Evolutionary conservation across 345 rosid genomes (phyloP).

Genomic region (Camelina sativa): DNA sequence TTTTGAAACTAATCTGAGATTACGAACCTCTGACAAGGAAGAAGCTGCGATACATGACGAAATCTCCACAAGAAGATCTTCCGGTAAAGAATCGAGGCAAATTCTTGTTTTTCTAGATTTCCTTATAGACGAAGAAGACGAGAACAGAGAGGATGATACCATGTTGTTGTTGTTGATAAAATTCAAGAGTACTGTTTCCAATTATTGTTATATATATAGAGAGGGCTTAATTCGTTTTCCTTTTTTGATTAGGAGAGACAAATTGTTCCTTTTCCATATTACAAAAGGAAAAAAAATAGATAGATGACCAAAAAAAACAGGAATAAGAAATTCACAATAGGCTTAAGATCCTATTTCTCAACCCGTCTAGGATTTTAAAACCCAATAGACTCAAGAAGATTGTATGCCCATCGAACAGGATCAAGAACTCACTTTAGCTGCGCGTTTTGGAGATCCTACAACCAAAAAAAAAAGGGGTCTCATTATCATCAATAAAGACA

Average conservation of each 20-base stretch:
- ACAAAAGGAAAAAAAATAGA: background rate
- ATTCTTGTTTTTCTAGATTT: background rate
- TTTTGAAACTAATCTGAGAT: slow-evolving; percentile 24
- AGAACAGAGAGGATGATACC: background rate
- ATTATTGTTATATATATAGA: background rate
- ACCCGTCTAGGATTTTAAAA: too few relatives aligned
- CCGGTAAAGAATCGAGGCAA: slow-evolving; percentile 10
- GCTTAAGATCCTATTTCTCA: too few relatives aligned
- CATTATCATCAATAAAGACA: background rate
- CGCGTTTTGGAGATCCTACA: slow-evolving; percentile 45
- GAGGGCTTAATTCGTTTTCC: background rate
- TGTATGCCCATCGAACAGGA: slow-evolving; percentile 20
- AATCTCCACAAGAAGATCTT: slow-evolving; percentile 32
- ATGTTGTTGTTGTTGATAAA: slow-evolving; percentile 11
- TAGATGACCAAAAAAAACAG: background rate
- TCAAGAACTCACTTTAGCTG: slow-evolving; percentile 30
- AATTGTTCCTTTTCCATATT: background rate
- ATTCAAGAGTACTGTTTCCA: background rate
- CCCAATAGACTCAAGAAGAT: background rate
- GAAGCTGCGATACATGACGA: slow-evolving; percentile 9
- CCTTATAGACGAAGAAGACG: background rate
- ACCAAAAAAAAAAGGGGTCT: slow-evolving; percentile 4
- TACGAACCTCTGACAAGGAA: slow-evolving; percentile 8
- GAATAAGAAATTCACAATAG: too few relatives aligned
- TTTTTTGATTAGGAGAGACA: background rate